Percentiles rank a stretch among this genome's conserved stretches.
phyloP scores from a whole-genome alignment of 2,329 filamentous ascomycete genomes.

The Pseudocercospora fijiensis region DNA sequence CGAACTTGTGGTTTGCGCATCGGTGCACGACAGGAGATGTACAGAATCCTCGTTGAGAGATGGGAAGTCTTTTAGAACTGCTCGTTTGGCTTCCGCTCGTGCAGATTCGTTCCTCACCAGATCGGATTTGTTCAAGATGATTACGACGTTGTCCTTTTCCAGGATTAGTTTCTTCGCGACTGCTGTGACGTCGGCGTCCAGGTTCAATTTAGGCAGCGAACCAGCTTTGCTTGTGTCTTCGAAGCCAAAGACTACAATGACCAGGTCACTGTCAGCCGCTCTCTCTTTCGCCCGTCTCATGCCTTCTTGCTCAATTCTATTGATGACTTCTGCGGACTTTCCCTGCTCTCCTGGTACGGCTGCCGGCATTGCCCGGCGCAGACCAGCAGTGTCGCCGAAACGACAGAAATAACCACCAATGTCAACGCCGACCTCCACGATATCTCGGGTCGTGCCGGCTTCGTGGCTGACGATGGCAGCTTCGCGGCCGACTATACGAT shows the following conservation, averaged over 20 bases:
- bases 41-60: constrained; percentile 49
- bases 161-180: constrained; percentile 53
- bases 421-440: constrained; percentile 89
- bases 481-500: constrained; percentile 83
- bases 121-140: constrained; percentile 63
- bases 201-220: constrained; percentile 19
- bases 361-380: constrained; percentile 50
- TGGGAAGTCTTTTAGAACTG: constrained; percentile 45
- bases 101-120: constrained; percentile 29
- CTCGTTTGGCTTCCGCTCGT: constrained; percentile 20
- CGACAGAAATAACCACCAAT: constrained; percentile 86
- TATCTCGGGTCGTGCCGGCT: constrained; percentile 89
- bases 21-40: constrained; percentile 67
- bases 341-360: background rate
- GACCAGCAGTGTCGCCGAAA: constrained; percentile 92
- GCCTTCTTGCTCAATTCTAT: constrained; percentile 80
- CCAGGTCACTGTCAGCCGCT: constrained; percentile 78
- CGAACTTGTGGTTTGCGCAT: constrained; percentile 44
- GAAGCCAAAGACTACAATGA: constrained; percentile 76
- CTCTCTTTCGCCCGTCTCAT: constrained; percentile 81
- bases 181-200: constrained; percentile 57
- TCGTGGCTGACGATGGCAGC: constrained; percentile 93
- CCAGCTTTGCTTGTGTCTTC: constrained; percentile 46
- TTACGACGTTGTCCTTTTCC: constrained; percentile 54
- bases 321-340: constrained; percentile 51